Evolutionary conservation across 192 early-diverging fungal species (phyloP).

Genomic region (Coemansia sp.): DNA sequence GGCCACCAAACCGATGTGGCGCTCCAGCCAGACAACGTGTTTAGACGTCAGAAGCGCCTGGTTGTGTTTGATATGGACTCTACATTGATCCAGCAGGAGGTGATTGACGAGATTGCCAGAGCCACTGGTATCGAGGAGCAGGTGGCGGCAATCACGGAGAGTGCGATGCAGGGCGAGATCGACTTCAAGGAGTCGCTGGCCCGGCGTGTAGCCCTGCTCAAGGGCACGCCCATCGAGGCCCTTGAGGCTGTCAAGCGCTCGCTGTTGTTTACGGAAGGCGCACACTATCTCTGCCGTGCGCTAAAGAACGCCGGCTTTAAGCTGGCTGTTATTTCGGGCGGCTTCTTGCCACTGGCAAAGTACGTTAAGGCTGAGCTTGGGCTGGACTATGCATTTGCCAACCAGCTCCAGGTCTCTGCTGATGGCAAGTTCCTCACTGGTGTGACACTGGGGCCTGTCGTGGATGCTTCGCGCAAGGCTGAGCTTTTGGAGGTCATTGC

Average conservation of each 20-base stretch:
- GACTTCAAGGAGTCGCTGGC: slow-evolving; percentile 93
- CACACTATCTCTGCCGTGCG: slow-evolving; percentile 81
- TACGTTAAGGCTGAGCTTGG: slow-evolving; percentile 88
- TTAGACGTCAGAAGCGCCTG: slow-evolving; percentile 83
- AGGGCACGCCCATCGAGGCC: slow-evolving; percentile 78
- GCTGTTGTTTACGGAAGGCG: slow-evolving; percentile 87
- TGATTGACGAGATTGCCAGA: slow-evolving; percentile 97
- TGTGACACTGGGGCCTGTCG: slow-evolving; percentile 82
- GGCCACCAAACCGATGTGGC: slow-evolving; percentile 78
- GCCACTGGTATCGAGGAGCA: slow-evolving; percentile 86
- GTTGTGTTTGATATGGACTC: slow-evolving; percentile 99
- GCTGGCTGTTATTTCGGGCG: slow-evolving; percentile 94
- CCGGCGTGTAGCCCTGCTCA: slow-evolving; percentile 81
- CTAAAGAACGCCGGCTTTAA: slow-evolving; percentile 92
- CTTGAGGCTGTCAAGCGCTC: slow-evolving; percentile 72
- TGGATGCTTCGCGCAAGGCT: slow-evolving; percentile 89
- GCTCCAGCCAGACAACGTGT: slow-evolving; percentile 84
- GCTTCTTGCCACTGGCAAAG: slow-evolving; percentile 89
- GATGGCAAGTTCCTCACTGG: slow-evolving; percentile 84
- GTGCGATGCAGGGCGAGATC: slow-evolving; percentile 97
- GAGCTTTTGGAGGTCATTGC: slow-evolving; percentile 95
- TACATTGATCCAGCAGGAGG: slow-evolving; percentile 96
- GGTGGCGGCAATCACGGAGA: slow-evolving; percentile 90
- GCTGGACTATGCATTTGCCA: slow-evolving; percentile 98
- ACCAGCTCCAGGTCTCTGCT: slow-evolving; percentile 81